These are phyloP conservation scores for Akanthomyces dipterigenus DNA, from an alignment of 2,329 filamentous ascomycete species.

Conservation along the genomic window DNA sequence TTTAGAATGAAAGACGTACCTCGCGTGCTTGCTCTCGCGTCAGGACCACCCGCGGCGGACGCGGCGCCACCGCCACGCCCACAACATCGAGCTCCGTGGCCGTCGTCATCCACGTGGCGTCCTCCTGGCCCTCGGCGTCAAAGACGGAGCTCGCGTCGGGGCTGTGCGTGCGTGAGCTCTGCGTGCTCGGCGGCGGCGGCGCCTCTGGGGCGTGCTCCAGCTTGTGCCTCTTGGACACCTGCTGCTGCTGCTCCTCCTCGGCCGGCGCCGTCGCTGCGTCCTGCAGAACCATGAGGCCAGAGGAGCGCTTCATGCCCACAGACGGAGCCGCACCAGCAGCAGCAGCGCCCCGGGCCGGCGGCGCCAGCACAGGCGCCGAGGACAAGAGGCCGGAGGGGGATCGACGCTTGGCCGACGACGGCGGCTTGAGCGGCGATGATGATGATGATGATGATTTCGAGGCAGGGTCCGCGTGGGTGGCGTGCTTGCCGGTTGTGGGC, in stretches of 20 bases:
- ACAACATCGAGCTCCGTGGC: slow-evolving; percentile 41
- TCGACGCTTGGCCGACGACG: slow-evolving; percentile 1
- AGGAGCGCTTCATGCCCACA: slow-evolving; percentile 23
- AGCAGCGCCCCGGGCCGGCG: background rate
- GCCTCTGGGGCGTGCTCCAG: slow-evolving; percentile 15
- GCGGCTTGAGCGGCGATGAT: slow-evolving; percentile 8
- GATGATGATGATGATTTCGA: too few relatives aligned
- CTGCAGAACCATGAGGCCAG: slow-evolving; percentile 8
- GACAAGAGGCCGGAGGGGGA: background rate
- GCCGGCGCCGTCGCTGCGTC: slow-evolving; percentile 17
- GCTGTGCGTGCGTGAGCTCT: slow-evolving; percentile 23
- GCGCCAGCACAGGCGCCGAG: slow-evolving; percentile 1
- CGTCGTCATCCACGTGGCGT: slow-evolving; percentile 42
- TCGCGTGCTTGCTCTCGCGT: slow-evolving; percentile 48
- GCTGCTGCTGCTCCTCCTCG: slow-evolving; percentile 13
- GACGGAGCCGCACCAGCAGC: background rate
- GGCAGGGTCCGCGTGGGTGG: slow-evolving; percentile 1
- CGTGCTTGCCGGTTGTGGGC: slow-evolving; percentile 15
- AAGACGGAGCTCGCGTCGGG: slow-evolving; percentile 44
- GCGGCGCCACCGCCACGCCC: background rate
- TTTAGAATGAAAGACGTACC: slow-evolving; percentile 35
- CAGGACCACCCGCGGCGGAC: slow-evolving; percentile 21
- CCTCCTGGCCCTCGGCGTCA: slow-evolving; percentile 35
- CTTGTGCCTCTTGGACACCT: slow-evolving; percentile 28
- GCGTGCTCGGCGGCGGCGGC: background rate